A percentile compares a stretch with the other conserved stretches of the same genome.
phyloP scores from a whole-genome alignment of 1,284 basidiomycete genomes.

The Cronartium quercuum region DNA sequence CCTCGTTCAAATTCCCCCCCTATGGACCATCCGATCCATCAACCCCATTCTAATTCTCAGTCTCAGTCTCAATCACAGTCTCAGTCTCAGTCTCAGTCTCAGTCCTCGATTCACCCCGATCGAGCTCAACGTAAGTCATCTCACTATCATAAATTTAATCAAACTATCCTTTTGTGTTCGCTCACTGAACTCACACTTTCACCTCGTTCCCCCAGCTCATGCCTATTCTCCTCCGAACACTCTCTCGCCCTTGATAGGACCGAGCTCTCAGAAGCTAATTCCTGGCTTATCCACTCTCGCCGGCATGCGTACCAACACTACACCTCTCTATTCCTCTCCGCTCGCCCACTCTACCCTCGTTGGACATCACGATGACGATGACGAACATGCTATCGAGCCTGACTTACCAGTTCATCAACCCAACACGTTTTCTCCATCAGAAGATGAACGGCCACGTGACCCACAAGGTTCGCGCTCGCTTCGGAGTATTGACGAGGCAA shows the following conservation, averaged over 20 bases:
- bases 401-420: background rate
- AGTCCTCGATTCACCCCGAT: too few relatives aligned
- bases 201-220: too few relatives aligned
- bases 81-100: too few relatives aligned
- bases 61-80: too few relatives aligned
- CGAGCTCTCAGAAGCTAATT: background rate
- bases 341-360: conserved; percentile 11
- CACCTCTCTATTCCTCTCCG: conserved; percentile 23
- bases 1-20: too few relatives aligned
- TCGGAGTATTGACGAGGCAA: background rate
- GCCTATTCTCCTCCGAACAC: too few relatives aligned
- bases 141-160: too few relatives aligned
- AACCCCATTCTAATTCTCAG: too few relatives aligned
- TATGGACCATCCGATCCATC: too few relatives aligned
- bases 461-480: background rate
- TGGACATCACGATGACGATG: background rate
- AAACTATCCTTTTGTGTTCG: too few relatives aligned
- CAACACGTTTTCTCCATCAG: background rate
- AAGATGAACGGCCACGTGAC: background rate
- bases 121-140: too few relatives aligned
- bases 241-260: background rate
- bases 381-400: background rate
- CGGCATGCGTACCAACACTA: conserved; percentile 14
- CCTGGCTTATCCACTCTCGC: background rate
- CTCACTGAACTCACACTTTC: too few relatives aligned